Evolutionary conservation across 306 rosid species (phyloP).

Genomic region (Begonia loranthoides): DNA sequence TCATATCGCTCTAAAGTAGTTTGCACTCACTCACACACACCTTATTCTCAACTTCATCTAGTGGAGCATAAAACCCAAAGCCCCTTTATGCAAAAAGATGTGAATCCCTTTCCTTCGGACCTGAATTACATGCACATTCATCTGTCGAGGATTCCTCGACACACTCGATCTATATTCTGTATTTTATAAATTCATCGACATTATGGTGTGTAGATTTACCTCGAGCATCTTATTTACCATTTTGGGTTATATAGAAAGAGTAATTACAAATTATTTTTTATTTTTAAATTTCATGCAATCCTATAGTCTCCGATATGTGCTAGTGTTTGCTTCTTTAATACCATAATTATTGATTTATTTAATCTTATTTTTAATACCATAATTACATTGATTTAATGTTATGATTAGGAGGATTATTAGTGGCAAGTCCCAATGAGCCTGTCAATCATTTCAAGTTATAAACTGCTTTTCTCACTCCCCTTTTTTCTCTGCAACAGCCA

Average conservation of each 20-base stretch:
- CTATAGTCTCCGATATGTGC: too few relatives aligned
- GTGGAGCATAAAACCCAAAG: slow-evolving; percentile 73
- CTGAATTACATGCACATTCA: slow-evolving; percentile 32
- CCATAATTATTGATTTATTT: too few relatives aligned
- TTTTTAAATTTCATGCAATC: too few relatives aligned
- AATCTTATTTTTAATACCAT: background rate
- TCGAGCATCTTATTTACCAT: too few relatives aligned
- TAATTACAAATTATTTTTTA: too few relatives aligned
- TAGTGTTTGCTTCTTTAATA: too few relatives aligned
- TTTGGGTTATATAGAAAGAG: too few relatives aligned
- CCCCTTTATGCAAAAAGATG: slow-evolving; percentile 53
- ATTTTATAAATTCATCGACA: too few relatives aligned
- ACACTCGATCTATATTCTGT: too few relatives aligned
- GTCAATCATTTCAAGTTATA: slow-evolving; percentile 42
- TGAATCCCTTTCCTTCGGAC: slow-evolving; percentile 9
- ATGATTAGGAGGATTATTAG: slow-evolving; percentile 2
- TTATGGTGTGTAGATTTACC: too few relatives aligned
- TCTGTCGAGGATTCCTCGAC: slow-evolving; percentile 15
- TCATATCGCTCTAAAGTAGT: slow-evolving; percentile 24
- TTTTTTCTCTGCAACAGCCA: slow-evolving; percentile 23
- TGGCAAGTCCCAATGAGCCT: slow-evolving; percentile 28
- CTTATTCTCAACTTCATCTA: slow-evolving; percentile 18
- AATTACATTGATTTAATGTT: background rate
- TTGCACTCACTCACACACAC: too few relatives aligned
- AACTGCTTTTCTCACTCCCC: slow-evolving; percentile 26